Conservation (phyloP, 1,284 basidiomycete species). For the Moniliophthora roreri region DNA sequence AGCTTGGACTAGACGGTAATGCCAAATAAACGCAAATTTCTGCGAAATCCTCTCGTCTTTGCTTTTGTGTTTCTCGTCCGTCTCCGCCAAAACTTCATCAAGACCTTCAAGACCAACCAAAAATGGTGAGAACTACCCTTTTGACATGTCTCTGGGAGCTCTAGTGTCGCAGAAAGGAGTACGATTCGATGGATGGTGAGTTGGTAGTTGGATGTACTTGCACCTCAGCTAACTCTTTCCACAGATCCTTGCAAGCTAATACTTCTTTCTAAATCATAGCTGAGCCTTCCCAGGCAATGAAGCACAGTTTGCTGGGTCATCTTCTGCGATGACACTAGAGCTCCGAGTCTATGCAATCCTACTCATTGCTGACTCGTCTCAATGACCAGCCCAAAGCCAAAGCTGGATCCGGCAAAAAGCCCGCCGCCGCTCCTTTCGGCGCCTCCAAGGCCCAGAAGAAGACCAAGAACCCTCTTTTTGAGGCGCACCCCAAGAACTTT, state of each 20-base stretch:
- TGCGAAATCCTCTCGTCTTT: too few species aligned
- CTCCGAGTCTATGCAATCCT: constrained; percentile 42
- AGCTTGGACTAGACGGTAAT: too few species aligned
- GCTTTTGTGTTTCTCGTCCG: constrained; percentile 4
- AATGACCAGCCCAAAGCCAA: constrained; percentile 85
- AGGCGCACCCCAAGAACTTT: constrained; percentile 89
- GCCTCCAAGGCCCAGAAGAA: constrained; percentile 74
- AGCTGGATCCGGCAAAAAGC: constrained; percentile 73
- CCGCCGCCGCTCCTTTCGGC: constrained; percentile 74
- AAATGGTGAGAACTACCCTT: constrained; percentile 15
- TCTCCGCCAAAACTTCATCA: constrained; percentile 3
- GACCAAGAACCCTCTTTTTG: constrained; percentile 96
- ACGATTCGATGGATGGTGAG: constrained; percentile 58
- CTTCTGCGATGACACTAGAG: constrained; percentile 46
- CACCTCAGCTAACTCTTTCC: constrained; percentile 15
- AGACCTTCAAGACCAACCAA: constrained; percentile 11
- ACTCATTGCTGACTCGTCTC: constrained; percentile 70
- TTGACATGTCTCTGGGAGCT: constrained; percentile 11
- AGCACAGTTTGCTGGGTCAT: constrained; percentile 40
- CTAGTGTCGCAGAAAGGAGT: constrained; percentile 12
- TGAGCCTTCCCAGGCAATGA: constrained; percentile 30
- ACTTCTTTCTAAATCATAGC: constrained; percentile 20
- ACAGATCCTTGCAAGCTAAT: constrained; percentile 19
- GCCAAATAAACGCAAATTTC: too few species aligned
- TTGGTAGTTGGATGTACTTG: constrained; percentile 39